Evolutionary conservation across 2,329 filamentous ascomycete species (phyloP).

Genomic region (Colletotrichum lupini): DNA sequence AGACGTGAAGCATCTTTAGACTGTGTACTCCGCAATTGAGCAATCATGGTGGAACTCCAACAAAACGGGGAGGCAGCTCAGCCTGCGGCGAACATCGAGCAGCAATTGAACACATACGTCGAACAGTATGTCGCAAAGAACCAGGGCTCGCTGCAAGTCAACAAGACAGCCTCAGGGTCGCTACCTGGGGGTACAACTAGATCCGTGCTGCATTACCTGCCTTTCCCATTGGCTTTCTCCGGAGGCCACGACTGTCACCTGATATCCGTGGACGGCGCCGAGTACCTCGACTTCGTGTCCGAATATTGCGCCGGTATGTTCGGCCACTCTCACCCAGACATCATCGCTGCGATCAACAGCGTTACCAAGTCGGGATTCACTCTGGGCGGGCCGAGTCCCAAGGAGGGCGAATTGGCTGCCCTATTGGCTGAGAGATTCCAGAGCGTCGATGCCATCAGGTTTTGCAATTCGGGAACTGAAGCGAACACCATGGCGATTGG

Average conservation of each 20-base stretch:
- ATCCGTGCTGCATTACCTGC: conserved; percentile 54
- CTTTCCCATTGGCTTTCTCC: conserved; percentile 56
- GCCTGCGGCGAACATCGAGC: neutral
- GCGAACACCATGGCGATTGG: conserved; percentile 70
- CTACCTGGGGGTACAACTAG: conserved; percentile 60
- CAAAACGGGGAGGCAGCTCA: too few species aligned
- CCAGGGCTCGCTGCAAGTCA: conserved; percentile 51
- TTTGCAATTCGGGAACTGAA: conserved; percentile 75
- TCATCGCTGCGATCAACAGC: conserved; percentile 59
- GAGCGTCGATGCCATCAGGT: conserved; percentile 65
- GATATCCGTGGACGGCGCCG: conserved; percentile 53
- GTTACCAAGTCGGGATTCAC: conserved; percentile 63
- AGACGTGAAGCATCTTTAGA: neutral
- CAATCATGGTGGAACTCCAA: neutral
- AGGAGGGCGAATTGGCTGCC: conserved; percentile 63
- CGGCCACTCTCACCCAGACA: conserved; percentile 70
- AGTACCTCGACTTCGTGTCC: conserved; percentile 69
- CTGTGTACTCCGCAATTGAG: neutral
- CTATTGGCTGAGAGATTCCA: conserved; percentile 64
- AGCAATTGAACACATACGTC: conserved; percentile 1
- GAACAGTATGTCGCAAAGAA: conserved; percentile 42
- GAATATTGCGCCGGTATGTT: conserved; percentile 75
- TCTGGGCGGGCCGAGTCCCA: conserved; percentile 62
- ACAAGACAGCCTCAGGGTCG: conserved; percentile 46
- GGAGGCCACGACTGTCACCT: conserved; percentile 49